Evolutionary conservation across 164 flowering plant species (phyloP).

Genomic region (Umbellularia californica): DNA sequence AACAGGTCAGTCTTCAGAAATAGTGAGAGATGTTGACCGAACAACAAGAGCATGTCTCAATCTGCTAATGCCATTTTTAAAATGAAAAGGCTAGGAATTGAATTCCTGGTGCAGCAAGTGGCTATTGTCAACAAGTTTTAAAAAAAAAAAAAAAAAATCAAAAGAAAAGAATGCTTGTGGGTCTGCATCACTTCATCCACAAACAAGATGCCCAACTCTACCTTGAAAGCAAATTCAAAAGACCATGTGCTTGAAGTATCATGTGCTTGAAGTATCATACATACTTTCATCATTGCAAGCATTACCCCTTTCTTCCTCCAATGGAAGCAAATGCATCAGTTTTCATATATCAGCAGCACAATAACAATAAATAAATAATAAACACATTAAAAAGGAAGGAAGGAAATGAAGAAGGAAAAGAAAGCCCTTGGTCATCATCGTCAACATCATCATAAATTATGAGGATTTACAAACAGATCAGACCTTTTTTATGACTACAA

Average conservation of each 20-base stretch:
- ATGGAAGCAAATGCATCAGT: background rate
- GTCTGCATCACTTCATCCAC: background rate
- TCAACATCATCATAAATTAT: conserved; percentile 25
- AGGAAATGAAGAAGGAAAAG: background rate
- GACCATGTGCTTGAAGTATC: background rate
- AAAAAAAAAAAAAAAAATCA: too few relatives aligned
- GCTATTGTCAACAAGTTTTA: too few relatives aligned
- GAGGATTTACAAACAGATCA: conserved; percentile 23
- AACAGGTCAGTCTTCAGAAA: too few relatives aligned
- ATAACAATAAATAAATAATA: background rate
- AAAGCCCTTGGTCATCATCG: background rate
- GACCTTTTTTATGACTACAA: conserved; percentile 35
- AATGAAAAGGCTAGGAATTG: too few relatives aligned
- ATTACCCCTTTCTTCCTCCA: background rate
- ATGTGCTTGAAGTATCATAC: background rate
- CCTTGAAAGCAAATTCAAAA: background rate
- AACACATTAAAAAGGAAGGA: background rate
- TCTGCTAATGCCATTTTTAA: too few relatives aligned
- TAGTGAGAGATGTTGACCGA: too few relatives aligned
- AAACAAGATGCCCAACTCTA: background rate
- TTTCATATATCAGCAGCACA: too few relatives aligned
- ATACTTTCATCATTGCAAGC: background rate
- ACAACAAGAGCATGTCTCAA: too few relatives aligned
- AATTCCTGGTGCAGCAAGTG: too few relatives aligned
- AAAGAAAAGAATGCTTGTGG: too few relatives aligned